Evolutionary conservation across 192 early-diverging fungal species (phyloP), one percentile per base, ranked within the genome.

Genomic region (Rhizophagus sp.): DNA sequence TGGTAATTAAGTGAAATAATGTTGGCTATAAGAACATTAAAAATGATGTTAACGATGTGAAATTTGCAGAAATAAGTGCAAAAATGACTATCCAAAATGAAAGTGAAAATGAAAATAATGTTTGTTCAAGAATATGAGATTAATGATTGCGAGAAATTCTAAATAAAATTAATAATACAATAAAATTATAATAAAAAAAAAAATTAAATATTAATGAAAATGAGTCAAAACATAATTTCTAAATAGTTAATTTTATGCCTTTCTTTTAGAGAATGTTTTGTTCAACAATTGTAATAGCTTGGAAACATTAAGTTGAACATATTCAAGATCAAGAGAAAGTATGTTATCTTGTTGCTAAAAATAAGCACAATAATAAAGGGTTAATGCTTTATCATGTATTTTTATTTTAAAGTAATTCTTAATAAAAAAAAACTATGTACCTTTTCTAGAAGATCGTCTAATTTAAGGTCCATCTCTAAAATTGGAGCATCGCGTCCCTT

Each of bases 401-500:
- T 41, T 41, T 41, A 30, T 41, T 41, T n/a, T 41, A 6, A 57
- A 22, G 52, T 22, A 22, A 1, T 12, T 25, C 15, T 24, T 10
- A 39, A 11, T 10, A 7, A 72, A 30, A 30, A n/a, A 1, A 17
- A 62, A 25, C 12, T 17, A 74, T 15, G 64, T 87, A 89, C 90
- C 87, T 93, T 93, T 83, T 93, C 93, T 62, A 94, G 80, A 75
- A 95, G 77, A 81, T 95, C 93, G 82, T 94, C 93, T 64, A 98
- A 85, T 77, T 96, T 93, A 79, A 98, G 88, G 82, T 98, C 96
- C 96, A 98, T 98, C 84, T 97, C 96, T 79, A 98, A 81, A 57
- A 98, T 97, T 0, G 97, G 90, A 75, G 95, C 94, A 50, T 97
- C 96, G 41, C 97, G 90, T 36, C 96, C 95, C 85, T 96, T 96